phyloP scores from a whole-genome alignment of 2,329 filamentous ascomycete genomes.

The Calonectria hongkongensis region DNA sequence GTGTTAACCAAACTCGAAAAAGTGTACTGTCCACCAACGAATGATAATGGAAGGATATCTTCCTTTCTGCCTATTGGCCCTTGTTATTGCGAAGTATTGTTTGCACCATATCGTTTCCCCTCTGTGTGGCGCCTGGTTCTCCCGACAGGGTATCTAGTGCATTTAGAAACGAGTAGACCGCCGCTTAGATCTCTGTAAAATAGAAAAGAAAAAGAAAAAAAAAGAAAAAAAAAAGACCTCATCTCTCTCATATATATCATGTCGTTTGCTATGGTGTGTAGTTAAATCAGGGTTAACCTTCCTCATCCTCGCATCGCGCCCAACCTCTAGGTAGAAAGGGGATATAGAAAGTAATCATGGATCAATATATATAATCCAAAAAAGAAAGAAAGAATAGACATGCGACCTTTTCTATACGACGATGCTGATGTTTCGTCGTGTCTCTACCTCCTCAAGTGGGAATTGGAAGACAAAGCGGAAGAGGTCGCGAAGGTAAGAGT shows the following conservation, averaged over 20 bases:
- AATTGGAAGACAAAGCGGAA: conserved; percentile 92
- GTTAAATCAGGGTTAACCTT: conserved; percentile 34
- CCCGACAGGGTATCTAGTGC: conserved; percentile 56
- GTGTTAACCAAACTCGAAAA: conserved; percentile 26
- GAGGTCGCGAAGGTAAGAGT: conserved; percentile 87
- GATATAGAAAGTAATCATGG: conserved; percentile 21
- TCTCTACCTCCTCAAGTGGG: conserved; percentile 84
- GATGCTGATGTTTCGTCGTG: conserved; percentile 79
- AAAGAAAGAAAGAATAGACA: conserved; percentile 43
- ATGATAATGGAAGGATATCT: conserved; percentile 29
- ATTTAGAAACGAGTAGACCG: conserved; percentile 55
- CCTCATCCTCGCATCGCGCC: conserved; percentile 37
- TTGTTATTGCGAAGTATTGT: conserved; percentile 16
- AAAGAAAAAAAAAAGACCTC: conserved; percentile 26
- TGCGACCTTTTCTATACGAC: conserved; percentile 59
- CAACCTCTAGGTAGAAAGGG: conserved; percentile 40
- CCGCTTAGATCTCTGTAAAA: conserved; percentile 46
- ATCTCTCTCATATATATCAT: conserved; percentile 41
- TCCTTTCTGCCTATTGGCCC: conserved; percentile 16
- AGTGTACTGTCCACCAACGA: conserved; percentile 31
- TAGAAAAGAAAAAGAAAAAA: conserved; percentile 26
- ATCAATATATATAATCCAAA: conserved; percentile 24
- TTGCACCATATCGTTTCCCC: conserved; percentile 24
- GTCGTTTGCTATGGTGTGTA: conserved; percentile 41
- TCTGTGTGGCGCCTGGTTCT: conserved; percentile 43